Conservation (phyloP, 2,329 filamentous ascomycete species). For the Beauveria sp. region DNA sequence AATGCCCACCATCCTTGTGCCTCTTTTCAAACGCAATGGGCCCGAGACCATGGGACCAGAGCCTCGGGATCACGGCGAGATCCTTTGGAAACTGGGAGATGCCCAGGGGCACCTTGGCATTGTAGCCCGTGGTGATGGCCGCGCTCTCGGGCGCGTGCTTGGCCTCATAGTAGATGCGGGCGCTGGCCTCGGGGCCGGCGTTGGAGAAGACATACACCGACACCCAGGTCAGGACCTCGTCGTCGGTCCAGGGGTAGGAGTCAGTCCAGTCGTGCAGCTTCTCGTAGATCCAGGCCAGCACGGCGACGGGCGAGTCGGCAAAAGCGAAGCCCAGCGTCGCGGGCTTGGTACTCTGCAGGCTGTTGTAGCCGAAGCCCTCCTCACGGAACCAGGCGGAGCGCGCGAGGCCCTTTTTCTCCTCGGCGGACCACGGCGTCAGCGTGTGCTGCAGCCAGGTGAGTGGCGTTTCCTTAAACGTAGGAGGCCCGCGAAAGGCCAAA, state of each 20-base stretch:
- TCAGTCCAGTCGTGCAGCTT: conserved; percentile 72
- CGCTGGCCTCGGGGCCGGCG: conserved; percentile 57
- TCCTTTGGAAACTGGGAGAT: conserved; percentile 50
- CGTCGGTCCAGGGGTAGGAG: conserved; percentile 60
- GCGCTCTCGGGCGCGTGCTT: conserved; percentile 28
- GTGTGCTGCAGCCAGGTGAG: conserved; percentile 46
- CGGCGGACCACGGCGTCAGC: conserved; percentile 42
- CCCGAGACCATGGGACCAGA: conserved; percentile 49
- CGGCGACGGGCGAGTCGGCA: conserved; percentile 57
- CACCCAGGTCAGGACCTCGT: conserved; percentile 66
- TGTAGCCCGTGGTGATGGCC: background rate
- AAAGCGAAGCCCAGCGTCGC: conserved; percentile 63
- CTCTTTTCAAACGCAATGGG: conserved; percentile 45
- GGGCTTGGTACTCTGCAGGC: conserved; percentile 50
- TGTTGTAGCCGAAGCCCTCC: conserved; percentile 31
- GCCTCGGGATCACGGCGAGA: conserved; percentile 41
- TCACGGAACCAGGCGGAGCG: conserved; percentile 49
- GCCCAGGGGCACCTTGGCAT: conserved; percentile 28
- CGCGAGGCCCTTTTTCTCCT: conserved; percentile 43
- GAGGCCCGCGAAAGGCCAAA: conserved; percentile 45
- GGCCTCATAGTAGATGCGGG: conserved; percentile 64
- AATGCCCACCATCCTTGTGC: conserved; percentile 46
- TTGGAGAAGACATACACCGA: conserved; percentile 61
- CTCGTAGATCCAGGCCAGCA: conserved; percentile 69
- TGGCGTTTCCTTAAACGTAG: conserved; percentile 44